Conservation (phyloP, 78 protist species). For the Dictyostelium firmibasis region DNA sequence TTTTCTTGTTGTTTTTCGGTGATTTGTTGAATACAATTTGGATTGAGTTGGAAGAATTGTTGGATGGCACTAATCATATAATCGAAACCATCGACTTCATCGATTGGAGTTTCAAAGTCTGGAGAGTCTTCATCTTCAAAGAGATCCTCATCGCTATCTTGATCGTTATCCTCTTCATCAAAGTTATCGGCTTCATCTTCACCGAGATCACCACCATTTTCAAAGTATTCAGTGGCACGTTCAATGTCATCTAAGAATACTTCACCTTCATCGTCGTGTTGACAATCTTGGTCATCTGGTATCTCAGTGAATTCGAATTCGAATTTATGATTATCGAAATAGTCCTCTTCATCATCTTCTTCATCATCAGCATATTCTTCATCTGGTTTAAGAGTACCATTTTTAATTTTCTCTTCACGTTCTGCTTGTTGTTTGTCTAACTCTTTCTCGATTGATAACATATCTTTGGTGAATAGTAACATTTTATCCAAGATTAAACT, state of each 20-base stretch:
- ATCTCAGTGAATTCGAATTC: slow-evolving; percentile 5
- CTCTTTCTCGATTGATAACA: slow-evolving; percentile 57
- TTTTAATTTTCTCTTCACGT: slow-evolving; percentile 10
- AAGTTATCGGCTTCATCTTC: slow-evolving; percentile 7
- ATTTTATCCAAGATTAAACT: neutral
- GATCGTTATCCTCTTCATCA: neutral
- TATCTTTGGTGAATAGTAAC: slow-evolving; percentile 30
- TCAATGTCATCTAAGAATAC: slow-evolving; percentile 34
- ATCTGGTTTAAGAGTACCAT: neutral
- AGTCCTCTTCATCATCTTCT: neutral
- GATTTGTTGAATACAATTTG: neutral
- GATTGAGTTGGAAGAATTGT: neutral
- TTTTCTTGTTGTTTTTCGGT: neutral
- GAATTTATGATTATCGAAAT: neutral
- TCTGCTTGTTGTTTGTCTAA: slow-evolving; percentile 14
- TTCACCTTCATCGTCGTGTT: slow-evolving; percentile 41
- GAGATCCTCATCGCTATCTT: slow-evolving; percentile 35
- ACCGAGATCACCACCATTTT: neutral
- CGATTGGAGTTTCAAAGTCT: slow-evolving; percentile 70
- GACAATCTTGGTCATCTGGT: slow-evolving; percentile 38
- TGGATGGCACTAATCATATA: neutral
- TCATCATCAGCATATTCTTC: slow-evolving; percentile 55
- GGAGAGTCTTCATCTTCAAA: slow-evolving; percentile 26
- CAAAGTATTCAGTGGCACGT: neutral
- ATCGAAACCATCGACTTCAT: slow-evolving; percentile 71